Evolutionary conservation across 768 basidiomycete genomes (phyloP).

Genomic region (Trametes elegans): DNA sequence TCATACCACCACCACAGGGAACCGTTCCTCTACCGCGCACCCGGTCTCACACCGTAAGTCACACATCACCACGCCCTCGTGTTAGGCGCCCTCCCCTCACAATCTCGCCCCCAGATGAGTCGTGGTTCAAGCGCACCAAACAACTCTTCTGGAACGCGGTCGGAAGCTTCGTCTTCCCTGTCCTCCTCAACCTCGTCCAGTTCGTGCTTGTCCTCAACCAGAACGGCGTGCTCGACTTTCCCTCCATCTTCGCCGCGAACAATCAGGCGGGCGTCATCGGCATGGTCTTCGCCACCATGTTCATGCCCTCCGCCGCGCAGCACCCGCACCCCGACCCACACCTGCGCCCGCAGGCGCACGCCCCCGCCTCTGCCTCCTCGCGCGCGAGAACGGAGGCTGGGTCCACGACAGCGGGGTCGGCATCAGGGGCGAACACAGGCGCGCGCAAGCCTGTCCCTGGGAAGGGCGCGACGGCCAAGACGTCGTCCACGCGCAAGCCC

Average conservation of each 20-base stretch:
- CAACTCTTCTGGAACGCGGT: constrained; percentile 36
- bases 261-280: constrained; percentile 11
- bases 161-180: constrained; percentile 41
- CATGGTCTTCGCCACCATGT: constrained; percentile 11
- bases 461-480: too few relatives aligned
- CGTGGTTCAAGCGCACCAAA: constrained; percentile 24
- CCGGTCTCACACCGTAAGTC: not conserved
- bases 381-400: too few relatives aligned
- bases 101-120: not conserved
- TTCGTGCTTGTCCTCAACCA: constrained; percentile 21
- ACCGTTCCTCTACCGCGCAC: too few relatives aligned
- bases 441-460: too few relatives aligned
- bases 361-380: too few relatives aligned
- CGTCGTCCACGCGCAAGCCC: too few relatives aligned
- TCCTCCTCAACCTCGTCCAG: constrained; percentile 35
- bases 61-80: not conserved
- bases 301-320: not conserved
- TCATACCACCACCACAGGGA: not conserved
- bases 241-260: constrained; percentile 7
- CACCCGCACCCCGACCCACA: not conserved
- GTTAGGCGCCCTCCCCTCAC: not conserved
- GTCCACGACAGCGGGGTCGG: too few relatives aligned
- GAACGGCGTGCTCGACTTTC: not conserved
- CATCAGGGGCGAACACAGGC: too few relatives aligned
- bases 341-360: not conserved